Conservation (phyloP, 306 rosid genomes). For the Purshia tridentata region DNA sequence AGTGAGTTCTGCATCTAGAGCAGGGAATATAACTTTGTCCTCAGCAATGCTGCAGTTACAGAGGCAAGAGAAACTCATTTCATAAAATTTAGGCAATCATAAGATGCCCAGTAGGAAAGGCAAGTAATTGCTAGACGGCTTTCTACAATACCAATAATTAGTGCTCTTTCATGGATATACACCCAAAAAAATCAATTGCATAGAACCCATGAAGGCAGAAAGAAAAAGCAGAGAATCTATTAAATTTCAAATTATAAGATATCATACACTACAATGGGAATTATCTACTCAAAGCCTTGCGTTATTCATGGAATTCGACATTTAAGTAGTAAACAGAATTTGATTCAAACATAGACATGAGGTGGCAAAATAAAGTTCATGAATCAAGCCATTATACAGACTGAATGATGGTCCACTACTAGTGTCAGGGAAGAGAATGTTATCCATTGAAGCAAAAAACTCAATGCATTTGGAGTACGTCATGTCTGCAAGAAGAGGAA, state of each 20-base stretch:
- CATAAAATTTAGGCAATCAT: background rate
- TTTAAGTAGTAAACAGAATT: background rate
- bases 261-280: background rate
- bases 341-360: background rate
- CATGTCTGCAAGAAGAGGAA: background rate
- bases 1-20: constrained; percentile 78
- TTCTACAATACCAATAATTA: background rate
- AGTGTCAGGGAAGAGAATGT: constrained; percentile 1
- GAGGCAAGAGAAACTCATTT: constrained; percentile 16
- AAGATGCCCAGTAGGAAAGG: background rate
- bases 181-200: background rate
- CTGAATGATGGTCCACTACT: background rate
- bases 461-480: background rate
- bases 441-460: background rate
- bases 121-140: background rate
- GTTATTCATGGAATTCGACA: background rate
- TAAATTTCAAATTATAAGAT: background rate
- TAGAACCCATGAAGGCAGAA: background rate
- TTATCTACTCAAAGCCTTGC: background rate
- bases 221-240: background rate
- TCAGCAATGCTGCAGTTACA: constrained; percentile 79
- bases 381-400: background rate
- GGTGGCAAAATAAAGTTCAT: background rate
- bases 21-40: constrained; percentile 88
- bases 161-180: background rate